Percentiles rank a stretch among this genome's conserved stretches.
phyloP scores from a whole-genome alignment of 345 rosid genomes.

The Passiflora organensis region DNA sequence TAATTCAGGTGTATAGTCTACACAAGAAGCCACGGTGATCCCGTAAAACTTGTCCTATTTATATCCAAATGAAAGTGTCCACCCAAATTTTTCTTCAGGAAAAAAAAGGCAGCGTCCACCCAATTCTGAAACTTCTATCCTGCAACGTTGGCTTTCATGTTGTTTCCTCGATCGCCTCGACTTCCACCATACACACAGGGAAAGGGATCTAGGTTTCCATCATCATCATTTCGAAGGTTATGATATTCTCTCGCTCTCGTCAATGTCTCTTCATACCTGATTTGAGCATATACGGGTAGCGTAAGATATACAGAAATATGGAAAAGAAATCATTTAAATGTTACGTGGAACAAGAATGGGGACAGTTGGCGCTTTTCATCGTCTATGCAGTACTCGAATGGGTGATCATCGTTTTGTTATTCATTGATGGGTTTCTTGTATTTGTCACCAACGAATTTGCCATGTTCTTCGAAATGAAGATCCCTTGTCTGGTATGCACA shows the following conservation, averaged over 20 bases:
- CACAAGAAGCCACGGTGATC: slow-evolving; percentile 19
- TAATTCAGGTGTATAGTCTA: slow-evolving; percentile 36
- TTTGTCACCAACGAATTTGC: slow-evolving; percentile 63
- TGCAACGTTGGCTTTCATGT: no score
- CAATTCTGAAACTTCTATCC: slow-evolving; percentile 17
- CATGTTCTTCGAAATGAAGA: slow-evolving; percentile 62
- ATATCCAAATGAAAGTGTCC: slow-evolving; percentile 28
- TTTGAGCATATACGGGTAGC: no score
- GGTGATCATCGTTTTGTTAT: slow-evolving; percentile 56
- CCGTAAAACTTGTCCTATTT: slow-evolving; percentile 7
- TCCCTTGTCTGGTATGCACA: slow-evolving; percentile 85
- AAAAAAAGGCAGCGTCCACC: no score
- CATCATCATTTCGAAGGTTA: slow-evolving; percentile 30
- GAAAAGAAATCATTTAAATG: slow-evolving; percentile 49
- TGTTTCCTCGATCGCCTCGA: slow-evolving; percentile 12
- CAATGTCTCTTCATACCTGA: slow-evolving; percentile 4
- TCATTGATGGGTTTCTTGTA: slow-evolving; percentile 63
- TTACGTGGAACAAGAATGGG: slow-evolving; percentile 68
- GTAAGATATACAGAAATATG: slow-evolving; percentile 22
- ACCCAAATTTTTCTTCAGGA: slow-evolving; percentile 14
- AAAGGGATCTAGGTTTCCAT: slow-evolving; percentile 38
- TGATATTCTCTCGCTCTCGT: slow-evolving; percentile 39
- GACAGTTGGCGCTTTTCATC: slow-evolving; percentile 52
- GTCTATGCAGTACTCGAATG: slow-evolving; percentile 76
- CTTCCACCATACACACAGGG: slow-evolving; percentile 11